Conservation (phyloP, 2,329 filamentous ascomycete genomes). For the Colletotrichum sp. region DNA sequence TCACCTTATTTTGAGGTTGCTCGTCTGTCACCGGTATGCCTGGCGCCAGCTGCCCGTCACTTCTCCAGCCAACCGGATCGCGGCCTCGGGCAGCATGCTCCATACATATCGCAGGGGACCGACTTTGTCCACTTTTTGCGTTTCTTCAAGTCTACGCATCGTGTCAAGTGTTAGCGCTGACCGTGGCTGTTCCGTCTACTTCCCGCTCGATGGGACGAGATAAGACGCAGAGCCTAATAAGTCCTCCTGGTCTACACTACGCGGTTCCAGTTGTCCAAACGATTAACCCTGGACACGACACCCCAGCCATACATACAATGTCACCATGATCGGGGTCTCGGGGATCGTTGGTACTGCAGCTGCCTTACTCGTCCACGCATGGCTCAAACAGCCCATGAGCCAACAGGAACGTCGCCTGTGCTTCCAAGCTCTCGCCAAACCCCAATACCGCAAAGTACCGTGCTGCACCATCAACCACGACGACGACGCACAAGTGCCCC, state of each 20-base stretch:
- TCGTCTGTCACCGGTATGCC: not conserved
- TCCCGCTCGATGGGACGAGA: not conserved
- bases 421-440: not conserved
- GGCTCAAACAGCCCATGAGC: constrained; percentile 7
- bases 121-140: constrained; percentile 11
- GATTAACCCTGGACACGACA: not conserved
- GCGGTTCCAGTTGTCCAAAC: not conserved
- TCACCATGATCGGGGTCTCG: constrained; percentile 5
- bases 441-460: constrained; percentile 1
- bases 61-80: constrained; percentile 12
- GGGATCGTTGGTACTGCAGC: constrained; percentile 1
- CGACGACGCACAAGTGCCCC: constrained; percentile 4
- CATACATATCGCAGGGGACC: not conserved
- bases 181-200: not conserved
- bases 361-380: constrained; percentile 11
- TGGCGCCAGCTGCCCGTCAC: not conserved
- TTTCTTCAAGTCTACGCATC: not conserved
- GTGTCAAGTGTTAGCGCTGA: constrained; percentile 4
- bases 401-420: constrained; percentile 4
- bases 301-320: not conserved
- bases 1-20: not conserved
- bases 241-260: not conserved
- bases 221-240: not conserved
- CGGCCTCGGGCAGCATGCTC: not conserved
- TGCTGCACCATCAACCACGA: not conserved